Base-by-base conservation (phyloP, 257 asterid species). In the Solanum peruvianum region DNA sequence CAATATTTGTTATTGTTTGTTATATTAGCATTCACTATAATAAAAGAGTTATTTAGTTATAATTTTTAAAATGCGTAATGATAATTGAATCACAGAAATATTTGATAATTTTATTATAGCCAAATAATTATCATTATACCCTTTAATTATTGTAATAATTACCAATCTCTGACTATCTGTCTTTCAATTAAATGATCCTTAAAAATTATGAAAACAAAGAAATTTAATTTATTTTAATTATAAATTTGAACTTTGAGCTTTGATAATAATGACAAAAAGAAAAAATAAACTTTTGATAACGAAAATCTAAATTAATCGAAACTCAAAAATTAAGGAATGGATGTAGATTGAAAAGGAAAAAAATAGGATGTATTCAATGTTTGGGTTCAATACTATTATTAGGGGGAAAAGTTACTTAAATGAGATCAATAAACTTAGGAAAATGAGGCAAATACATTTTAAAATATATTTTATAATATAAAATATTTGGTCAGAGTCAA, bases 221-320 rank as follows among this genome's bases (percentile, higher is more conserved):
- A 33, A 14, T 15, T 8, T 31, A 0, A 4, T 29, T 23, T 15
- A 69, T 69, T 31, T 25, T 31, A 31, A 69, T 15, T 4, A 70
- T 2, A 70, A 1, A 4, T 70, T 70, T 70, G 1, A 15, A 9
- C n/a, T 62, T 62, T 23, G 0, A 62, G 0, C n/a, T 70, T 15
- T 13, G 7, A 70, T 31, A 70, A 15, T 31, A 29, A 31, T 58
- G 5, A 7, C 21, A 31, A 70, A 69, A 70, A 29, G 1, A 7
- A 9, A 8, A 8, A 31, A 16, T 31, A 0, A 70, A 7, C 2
- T 7, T 70, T 31, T 13, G 2, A 8, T 15, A 7, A 4, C 6
- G 0, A 15, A 31, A 71, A 9, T 33, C 0, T 0, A 6, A 33
- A 33, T 18, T 71, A 20, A 70, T 31, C 2, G 1, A 2, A 0